Conservation (phyloP, 176 grass and related monocot genomes). For the Oryza coarctata region DNA sequence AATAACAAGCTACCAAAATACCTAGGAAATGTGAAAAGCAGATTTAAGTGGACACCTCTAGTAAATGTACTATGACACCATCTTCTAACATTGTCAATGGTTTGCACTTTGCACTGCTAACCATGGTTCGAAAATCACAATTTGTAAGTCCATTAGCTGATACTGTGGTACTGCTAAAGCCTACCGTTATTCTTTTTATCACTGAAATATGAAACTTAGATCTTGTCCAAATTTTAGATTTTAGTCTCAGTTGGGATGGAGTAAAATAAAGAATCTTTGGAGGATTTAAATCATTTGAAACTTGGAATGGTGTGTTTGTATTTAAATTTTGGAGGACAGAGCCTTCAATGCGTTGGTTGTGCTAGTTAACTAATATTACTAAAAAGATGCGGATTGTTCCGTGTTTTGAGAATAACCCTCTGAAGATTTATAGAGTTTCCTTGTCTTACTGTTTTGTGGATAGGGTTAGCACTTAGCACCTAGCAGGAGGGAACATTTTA, state of each 20-base stretch:
- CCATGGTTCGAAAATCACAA: not conserved
- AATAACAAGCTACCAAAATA: not conserved
- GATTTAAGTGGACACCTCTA: not conserved
- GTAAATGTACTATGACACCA: not conserved
- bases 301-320: not conserved
- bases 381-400: not conserved
- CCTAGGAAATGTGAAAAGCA: not conserved
- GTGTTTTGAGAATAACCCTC: not conserved
- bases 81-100: not conserved
- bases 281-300: not conserved
- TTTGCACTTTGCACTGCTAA: conserved; percentile 2
- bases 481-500: no score
- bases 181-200: not conserved
- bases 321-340: not conserved
- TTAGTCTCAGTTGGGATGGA: not conserved
- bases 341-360: not conserved
- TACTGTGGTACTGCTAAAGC: not conserved
- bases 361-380: conserved; percentile 2
- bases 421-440: not conserved
- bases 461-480: conserved; percentile 1
- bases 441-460: not conserved
- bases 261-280: conserved; percentile 4
- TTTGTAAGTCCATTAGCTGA: not conserved
- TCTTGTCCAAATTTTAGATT: not conserved
- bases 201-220: conserved; percentile 25